Conservation (phyloP, 1,139 yeast genomes). For the Yamadazyma conglobata region DNA sequence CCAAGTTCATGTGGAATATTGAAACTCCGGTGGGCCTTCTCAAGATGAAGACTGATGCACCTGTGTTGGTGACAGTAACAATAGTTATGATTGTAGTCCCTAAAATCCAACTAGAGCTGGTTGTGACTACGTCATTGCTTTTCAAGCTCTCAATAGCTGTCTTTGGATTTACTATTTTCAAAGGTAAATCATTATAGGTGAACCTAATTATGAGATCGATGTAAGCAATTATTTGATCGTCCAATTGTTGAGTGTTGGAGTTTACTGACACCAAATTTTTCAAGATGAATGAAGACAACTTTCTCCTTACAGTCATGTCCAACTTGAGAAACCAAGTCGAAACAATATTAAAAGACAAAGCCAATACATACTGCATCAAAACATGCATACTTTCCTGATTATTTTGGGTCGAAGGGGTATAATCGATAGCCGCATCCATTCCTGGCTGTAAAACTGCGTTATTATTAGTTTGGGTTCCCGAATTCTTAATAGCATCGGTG, state of each 20-base stretch:
- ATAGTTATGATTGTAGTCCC: slow-evolving; percentile 60
- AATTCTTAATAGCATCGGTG: slow-evolving; percentile 40
- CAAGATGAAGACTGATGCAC: slow-evolving; percentile 50
- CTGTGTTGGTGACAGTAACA: slow-evolving; percentile 50
- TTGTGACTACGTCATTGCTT: slow-evolving; percentile 18
- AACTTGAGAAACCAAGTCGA: slow-evolving; percentile 73
- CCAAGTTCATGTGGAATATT: slow-evolving; percentile 44
- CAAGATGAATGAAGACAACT: slow-evolving; percentile 59
- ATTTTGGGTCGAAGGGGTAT: slow-evolving; percentile 48
- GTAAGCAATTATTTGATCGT: slow-evolving; percentile 58
- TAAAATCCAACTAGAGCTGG: slow-evolving; percentile 54
- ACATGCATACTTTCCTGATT: slow-evolving; percentile 41
- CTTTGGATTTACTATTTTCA: slow-evolving; percentile 37
- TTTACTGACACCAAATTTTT: slow-evolving; percentile 51
- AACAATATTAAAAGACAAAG: slow-evolving; percentile 66
- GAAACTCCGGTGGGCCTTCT: slow-evolving; percentile 70
- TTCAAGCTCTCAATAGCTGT: slow-evolving; percentile 14
- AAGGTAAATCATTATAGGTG: slow-evolving; percentile 62
- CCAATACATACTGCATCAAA: slow-evolving; percentile 57
- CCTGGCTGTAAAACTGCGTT: slow-evolving; percentile 28
- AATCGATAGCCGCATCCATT: slow-evolving; percentile 39
- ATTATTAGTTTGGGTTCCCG: slow-evolving; percentile 13
- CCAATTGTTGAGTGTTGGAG: slow-evolving; percentile 23
- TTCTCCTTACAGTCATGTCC: slow-evolving; percentile 53
- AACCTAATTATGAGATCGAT: slow-evolving; percentile 68